These are phyloP conservation scores for Adenanthera pavonina DNA, from an alignment of 306 rosid genomes.

Conservation along the genomic window DNA sequence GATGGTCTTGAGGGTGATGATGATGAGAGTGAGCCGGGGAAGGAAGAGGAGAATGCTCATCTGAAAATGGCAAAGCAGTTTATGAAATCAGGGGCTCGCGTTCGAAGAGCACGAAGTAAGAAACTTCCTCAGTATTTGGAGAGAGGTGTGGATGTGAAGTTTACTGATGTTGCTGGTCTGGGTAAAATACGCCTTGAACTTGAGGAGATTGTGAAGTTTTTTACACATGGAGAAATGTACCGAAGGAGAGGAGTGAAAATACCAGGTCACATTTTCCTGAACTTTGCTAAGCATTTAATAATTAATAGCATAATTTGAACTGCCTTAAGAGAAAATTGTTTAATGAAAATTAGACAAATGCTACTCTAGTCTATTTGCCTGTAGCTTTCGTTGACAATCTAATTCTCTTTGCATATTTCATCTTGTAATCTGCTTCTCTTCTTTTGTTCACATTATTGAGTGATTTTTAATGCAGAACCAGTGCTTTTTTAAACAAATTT, in stretches of 20 bases:
- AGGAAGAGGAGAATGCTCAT: conserved; percentile 76
- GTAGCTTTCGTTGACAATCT: neutral
- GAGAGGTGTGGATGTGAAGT: conserved; percentile 93
- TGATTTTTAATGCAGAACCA: neutral
- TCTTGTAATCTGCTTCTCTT: neutral
- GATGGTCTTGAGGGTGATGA: conserved; percentile 55
- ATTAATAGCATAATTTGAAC: conserved; percentile 38
- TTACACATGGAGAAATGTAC: conserved; percentile 96
- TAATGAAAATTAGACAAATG: conserved; percentile 1
- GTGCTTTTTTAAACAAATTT: neutral
- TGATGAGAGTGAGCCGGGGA: conserved; percentile 68
- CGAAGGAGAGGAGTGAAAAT: conserved; percentile 94
- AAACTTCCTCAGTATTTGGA: conserved; percentile 89
- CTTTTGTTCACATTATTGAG: conserved; percentile 17
- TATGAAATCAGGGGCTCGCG: conserved; percentile 97
- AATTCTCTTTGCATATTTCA: neutral
- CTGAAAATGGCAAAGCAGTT: conserved; percentile 93
- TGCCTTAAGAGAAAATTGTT: neutral
- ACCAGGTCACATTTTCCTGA: conserved; percentile 66
- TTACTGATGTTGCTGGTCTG: conserved; percentile 91
- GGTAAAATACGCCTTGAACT: conserved; percentile 97
- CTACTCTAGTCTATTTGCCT: neutral
- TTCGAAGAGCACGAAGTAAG: conserved; percentile 73
- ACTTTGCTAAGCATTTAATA: conserved; percentile 27
- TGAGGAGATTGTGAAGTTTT: conserved; percentile 98